A percentile compares a stretch with the other conserved stretches of the same genome.
Evolutionary conservation across 83 land plant genomes (phyloP).

Genomic region (Picea engelmannii): DNA sequence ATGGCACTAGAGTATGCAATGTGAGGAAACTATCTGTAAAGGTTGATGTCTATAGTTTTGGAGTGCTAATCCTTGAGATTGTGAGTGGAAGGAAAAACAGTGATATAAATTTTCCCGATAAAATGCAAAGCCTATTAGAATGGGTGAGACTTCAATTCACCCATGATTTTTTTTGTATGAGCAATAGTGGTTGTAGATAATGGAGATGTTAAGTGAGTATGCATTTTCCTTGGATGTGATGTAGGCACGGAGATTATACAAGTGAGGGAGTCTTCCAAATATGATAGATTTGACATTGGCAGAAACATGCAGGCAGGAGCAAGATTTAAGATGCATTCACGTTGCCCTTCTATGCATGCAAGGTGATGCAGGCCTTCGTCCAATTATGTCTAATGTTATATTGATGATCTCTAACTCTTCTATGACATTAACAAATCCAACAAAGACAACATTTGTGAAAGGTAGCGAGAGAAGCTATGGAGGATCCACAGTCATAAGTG

Average conservation of each 20-base stretch:
- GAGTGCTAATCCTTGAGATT: slow-evolving; percentile 1
- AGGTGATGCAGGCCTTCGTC: not conserved
- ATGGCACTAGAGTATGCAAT: not conserved
- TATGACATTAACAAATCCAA: not conserved
- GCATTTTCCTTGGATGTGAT: not conserved
- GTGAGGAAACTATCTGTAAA: not conserved
- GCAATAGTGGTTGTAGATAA: no score
- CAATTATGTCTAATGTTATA: not conserved
- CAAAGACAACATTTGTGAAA: not conserved
- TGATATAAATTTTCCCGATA: not conserved
- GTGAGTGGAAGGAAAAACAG: not conserved
- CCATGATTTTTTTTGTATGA: no score
- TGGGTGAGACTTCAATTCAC: no score
- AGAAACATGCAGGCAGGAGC: not conserved
- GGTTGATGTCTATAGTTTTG: slow-evolving; percentile 3
- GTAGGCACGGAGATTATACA: not conserved
- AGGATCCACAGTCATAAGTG: no score
- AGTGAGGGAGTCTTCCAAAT: not conserved
- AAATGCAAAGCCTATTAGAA: not conserved
- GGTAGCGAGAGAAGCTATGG: no score
- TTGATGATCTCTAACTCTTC: slow-evolving; percentile 1
- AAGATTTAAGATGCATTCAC: not conserved
- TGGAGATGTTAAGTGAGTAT: no score
- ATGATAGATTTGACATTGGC: not conserved
- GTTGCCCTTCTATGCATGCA: slow-evolving; percentile 6